These are phyloP conservation scores for Sarcomyxa edulis DNA, from an alignment of 768 basidiomycete species.

Conservation along the genomic window DNA sequence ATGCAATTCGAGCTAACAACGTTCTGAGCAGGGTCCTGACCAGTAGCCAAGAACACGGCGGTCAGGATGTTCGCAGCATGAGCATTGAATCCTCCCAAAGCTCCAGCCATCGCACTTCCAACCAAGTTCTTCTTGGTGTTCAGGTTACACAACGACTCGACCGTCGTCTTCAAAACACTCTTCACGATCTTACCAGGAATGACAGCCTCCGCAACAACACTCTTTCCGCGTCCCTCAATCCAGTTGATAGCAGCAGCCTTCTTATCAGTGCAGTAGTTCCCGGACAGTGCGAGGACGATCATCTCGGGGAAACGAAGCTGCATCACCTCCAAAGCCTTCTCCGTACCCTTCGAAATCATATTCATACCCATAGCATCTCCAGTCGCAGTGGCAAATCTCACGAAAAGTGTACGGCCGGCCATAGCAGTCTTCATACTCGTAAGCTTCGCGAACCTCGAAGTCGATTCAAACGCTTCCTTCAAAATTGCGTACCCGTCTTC, in stretches of 20 bases:
- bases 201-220: slow-evolving; percentile 93
- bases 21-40: slow-evolving; percentile 98
- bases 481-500: slow-evolving; percentile 73
- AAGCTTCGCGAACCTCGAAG: slow-evolving; percentile 87
- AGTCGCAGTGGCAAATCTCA: slow-evolving; percentile 90
- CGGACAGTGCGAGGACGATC: slow-evolving; percentile 85
- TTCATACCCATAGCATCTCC: slow-evolving; percentile 99
- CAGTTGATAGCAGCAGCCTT: slow-evolving; percentile 99
- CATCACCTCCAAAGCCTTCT: slow-evolving; percentile 85
- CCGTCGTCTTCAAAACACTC: slow-evolving; percentile 92
- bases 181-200: slow-evolving; percentile 86
- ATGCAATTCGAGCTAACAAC: slow-evolving; percentile 98
- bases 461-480: slow-evolving; percentile 87
- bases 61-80: slow-evolving; percentile 98
- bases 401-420: slow-evolving; percentile 90
- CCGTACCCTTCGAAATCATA: slow-evolving; percentile 99
- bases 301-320: slow-evolving; percentile 82
- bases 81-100: slow-evolving; percentile 97
- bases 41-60: slow-evolving; percentile 91
- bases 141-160: slow-evolving; percentile 81
- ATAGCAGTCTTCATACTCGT: slow-evolving; percentile 82
- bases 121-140: slow-evolving; percentile 97
- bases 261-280: slow-evolving; percentile 99
- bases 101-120: slow-evolving; percentile 97
- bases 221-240: slow-evolving; percentile 99